phyloP scores from a whole-genome alignment of 768 basidiomycete genomes.

The Termitomyces sp. region DNA sequence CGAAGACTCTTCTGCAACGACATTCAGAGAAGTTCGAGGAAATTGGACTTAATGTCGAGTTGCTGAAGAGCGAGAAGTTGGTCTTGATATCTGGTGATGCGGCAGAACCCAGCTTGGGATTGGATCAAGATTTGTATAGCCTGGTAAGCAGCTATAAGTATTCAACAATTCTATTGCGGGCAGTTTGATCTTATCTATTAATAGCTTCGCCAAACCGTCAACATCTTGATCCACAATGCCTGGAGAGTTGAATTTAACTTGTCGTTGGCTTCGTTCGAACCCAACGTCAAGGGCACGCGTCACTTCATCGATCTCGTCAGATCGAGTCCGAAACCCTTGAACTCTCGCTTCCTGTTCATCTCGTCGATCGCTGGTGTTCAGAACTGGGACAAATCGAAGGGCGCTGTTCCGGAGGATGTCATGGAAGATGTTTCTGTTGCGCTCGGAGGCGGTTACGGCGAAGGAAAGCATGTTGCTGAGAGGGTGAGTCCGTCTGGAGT shows the following conservation, averaged over 20 bases:
- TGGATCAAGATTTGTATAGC: slow-evolving; percentile 9
- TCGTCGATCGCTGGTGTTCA: slow-evolving; percentile 28
- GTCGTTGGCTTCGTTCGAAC: slow-evolving; percentile 31
- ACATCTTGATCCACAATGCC: slow-evolving; percentile 31
- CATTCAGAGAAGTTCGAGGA: slow-evolving; percentile 15
- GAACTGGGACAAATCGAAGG: slow-evolving; percentile 15
- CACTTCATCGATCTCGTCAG: slow-evolving; percentile 27
- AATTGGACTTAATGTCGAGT: slow-evolving; percentile 11
- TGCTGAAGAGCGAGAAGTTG: slow-evolving; percentile 14
- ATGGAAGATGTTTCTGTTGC: slow-evolving; percentile 21
- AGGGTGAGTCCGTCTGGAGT: slow-evolving; percentile 17
- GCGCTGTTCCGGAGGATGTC: slow-evolving; percentile 30
- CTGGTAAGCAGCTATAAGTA: not conserved
- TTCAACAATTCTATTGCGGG: not conserved
- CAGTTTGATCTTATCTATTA: not conserved
- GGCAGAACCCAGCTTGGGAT: slow-evolving; percentile 5
- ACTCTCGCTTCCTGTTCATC: slow-evolving; percentile 26
- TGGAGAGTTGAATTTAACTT: slow-evolving; percentile 41
- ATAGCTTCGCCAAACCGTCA: slow-evolving; percentile 24
- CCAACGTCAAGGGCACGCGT: slow-evolving; percentile 28
- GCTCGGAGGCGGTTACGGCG: slow-evolving; percentile 25
- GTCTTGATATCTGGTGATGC: slow-evolving; percentile 16
- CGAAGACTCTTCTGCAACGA: slow-evolving; percentile 9
- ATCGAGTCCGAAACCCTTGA: slow-evolving; percentile 13
- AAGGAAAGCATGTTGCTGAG: slow-evolving; percentile 32